Evolutionary conservation across 108 stramenopile species (phyloP).

Genomic region (Conticribra weissflogii): DNA sequence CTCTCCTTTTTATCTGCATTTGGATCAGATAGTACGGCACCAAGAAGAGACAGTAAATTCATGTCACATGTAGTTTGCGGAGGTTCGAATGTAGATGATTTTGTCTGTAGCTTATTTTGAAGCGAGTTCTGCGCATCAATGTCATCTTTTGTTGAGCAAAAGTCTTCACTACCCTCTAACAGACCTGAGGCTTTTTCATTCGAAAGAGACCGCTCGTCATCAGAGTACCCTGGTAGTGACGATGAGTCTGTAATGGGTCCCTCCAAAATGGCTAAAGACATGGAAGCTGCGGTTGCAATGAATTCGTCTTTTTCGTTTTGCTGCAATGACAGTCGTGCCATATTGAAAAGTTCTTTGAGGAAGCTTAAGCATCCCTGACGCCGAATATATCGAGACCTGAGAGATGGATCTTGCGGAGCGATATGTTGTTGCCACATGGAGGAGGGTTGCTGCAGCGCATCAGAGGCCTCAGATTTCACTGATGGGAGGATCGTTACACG

Average conservation of each 20-base stretch:
- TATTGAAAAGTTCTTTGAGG: constrained; percentile 84
- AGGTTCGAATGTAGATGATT: background rate
- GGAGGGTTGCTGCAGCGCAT: background rate
- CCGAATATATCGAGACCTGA: constrained; percentile 66
- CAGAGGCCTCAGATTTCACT: background rate
- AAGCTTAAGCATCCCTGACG: constrained; percentile 77
- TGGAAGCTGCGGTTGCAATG: constrained; percentile 61
- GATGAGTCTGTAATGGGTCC: background rate
- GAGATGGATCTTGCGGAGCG: constrained; percentile 79
- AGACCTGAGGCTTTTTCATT: background rate
- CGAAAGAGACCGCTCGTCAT: background rate
- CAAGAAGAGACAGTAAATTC: constrained; percentile 72
- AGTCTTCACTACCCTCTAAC: background rate
- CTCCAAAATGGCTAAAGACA: constrained; percentile 46
- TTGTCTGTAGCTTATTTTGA: constrained; percentile 2
- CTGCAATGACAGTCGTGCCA: constrained; percentile 81
- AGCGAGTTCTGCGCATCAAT: background rate
- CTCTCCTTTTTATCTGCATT: constrained; percentile 70
- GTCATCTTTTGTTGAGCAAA: background rate
- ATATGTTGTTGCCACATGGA: constrained; percentile 81
- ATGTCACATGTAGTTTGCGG: constrained; percentile 17
- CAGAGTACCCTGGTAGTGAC: background rate
- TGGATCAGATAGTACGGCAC: constrained; percentile 76
- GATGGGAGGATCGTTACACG: background rate
- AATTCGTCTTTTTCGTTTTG: constrained; percentile 89